These are phyloP conservation scores for Zygnema cylindricum DNA, from an alignment of 139 green algal species.

Conservation along the genomic window DNA sequence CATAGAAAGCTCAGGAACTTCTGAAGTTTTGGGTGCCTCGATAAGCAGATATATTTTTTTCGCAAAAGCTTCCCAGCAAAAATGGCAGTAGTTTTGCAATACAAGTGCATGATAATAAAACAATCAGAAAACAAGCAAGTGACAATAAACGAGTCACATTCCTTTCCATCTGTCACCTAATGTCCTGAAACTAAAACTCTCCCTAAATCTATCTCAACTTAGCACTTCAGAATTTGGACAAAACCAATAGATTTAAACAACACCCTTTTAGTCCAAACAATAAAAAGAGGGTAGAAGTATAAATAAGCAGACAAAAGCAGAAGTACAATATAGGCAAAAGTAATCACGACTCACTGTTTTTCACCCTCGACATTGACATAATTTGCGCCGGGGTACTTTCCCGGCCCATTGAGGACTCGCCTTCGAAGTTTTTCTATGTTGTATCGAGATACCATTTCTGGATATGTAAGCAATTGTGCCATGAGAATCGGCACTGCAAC, in stretches of 20 bases:
- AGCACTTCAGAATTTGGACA: background rate
- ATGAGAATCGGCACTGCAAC: conserved; percentile 90
- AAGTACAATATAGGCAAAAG: background rate
- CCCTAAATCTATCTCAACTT: background rate
- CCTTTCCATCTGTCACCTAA: background rate
- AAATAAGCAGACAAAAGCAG: too few species aligned
- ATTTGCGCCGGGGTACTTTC: conserved; percentile 86
- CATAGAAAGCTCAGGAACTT: too few species aligned
- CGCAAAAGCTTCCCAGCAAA: too few species aligned
- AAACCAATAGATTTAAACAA: background rate
- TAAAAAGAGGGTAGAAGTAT: too few species aligned
- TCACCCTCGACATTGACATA: conserved; percentile 81
- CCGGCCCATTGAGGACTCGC: conserved; percentile 64
- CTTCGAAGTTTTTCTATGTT: conserved; percentile 88
- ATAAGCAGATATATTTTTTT: too few species aligned
- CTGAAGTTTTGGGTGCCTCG: too few species aligned
- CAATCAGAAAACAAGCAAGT: too few species aligned
- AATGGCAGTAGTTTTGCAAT: too few species aligned
- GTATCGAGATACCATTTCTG: conserved; percentile 84
- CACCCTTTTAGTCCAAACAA: too few species aligned
- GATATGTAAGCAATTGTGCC: conserved; percentile 92
- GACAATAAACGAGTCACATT: too few species aligned
- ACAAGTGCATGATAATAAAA: too few species aligned
- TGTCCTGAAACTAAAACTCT: background rate
- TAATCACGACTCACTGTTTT: conserved; percentile 64